Evolutionary conservation across 2,329 filamentous ascomycete species (phyloP).

Genomic region (Paramyrothecium roridum): DNA sequence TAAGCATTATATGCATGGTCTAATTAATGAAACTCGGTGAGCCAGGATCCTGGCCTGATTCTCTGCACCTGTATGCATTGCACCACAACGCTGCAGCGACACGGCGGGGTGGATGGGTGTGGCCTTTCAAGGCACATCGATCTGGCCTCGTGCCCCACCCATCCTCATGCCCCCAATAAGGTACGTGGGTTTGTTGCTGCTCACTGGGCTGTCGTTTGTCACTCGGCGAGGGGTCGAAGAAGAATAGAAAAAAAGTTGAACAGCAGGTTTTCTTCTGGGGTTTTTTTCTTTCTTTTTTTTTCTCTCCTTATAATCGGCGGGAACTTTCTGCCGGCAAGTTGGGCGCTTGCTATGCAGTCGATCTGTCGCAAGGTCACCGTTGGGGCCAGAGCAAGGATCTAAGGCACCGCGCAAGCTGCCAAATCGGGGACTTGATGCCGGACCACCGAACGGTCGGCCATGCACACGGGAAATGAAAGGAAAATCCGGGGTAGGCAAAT

Average conservation of each 20-base stretch:
- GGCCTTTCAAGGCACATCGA: background rate
- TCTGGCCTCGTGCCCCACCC: background rate
- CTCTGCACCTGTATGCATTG: background rate
- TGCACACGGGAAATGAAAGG: background rate
- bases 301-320: no score
- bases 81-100: background rate
- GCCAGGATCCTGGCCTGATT: background rate
- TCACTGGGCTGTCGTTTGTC: no score
- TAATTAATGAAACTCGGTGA: background rate
- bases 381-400: background rate
- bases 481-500: conserved; percentile 1
- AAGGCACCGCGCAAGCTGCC: background rate
- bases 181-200: no score
- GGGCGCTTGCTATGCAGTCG: no score
- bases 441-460: background rate
- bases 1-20: background rate
- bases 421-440: background rate
- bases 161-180: no score
- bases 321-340: no score
- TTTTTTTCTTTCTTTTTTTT: no score
- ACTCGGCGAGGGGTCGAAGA: no score
- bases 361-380: no score
- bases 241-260: no score
- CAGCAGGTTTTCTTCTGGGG: no score
- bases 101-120: background rate